Conservation (phyloP, 768 basidiomycete genomes). For the Trametes villosa region DNA sequence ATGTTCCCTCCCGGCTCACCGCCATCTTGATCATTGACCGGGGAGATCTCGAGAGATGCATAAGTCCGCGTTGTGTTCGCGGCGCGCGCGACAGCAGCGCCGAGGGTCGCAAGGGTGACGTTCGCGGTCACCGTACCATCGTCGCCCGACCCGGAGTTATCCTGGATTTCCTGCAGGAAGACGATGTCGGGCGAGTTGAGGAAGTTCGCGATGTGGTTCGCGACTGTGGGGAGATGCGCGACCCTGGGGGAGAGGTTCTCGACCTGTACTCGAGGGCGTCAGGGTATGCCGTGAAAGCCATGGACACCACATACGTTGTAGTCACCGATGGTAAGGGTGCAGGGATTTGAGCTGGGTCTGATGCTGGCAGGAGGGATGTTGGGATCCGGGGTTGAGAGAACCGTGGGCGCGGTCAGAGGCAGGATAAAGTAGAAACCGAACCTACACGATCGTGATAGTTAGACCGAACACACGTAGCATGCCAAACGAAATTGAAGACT, state of each 20-base stretch:
- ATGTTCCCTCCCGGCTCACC: slow-evolving; percentile 70
- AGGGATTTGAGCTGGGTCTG: slow-evolving; percentile 37
- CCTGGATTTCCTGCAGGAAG: slow-evolving; percentile 70
- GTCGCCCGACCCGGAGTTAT: slow-evolving; percentile 54
- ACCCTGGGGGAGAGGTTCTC: slow-evolving; percentile 30
- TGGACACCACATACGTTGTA: slow-evolving; percentile 51
- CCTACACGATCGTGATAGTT: not conserved
- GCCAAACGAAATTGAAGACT: not conserved
- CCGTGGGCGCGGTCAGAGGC: slow-evolving; percentile 56
- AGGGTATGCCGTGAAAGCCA: not conserved
- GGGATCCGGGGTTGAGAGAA: slow-evolving; percentile 46
- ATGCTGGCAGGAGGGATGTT: slow-evolving; percentile 48
- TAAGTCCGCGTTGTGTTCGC: slow-evolving; percentile 44
- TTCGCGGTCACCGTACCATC: slow-evolving; percentile 58
- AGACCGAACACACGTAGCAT: too few relatives aligned
- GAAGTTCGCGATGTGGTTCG: slow-evolving; percentile 54
- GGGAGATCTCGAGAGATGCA: slow-evolving; percentile 51
- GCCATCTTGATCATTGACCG: slow-evolving; percentile 57
- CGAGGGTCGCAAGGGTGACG: slow-evolving; percentile 53
- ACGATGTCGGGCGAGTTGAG: slow-evolving; percentile 61
- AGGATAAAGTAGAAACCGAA: slow-evolving; percentile 60
- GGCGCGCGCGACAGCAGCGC: slow-evolving; percentile 46
- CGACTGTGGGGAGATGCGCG: slow-evolving; percentile 38
- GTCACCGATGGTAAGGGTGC: slow-evolving; percentile 56
- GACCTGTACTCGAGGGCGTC: slow-evolving; percentile 18